These are phyloP conservation scores for Colletotrichum agaves DNA, from an alignment of 2,329 filamentous ascomycete genomes.

Conservation along the genomic window DNA sequence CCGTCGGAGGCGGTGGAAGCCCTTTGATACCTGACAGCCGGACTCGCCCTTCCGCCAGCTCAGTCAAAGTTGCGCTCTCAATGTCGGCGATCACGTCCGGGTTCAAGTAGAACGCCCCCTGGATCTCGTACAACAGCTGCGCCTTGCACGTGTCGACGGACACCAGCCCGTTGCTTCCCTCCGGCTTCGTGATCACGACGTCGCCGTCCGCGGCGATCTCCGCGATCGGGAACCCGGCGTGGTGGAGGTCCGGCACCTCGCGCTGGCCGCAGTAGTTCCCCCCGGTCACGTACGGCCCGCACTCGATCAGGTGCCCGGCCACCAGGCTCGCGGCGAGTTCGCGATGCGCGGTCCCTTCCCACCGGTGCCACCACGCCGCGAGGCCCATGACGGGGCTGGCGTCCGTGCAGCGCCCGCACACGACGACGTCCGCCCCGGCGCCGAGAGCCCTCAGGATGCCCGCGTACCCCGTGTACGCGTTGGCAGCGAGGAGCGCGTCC, in stretches of 20 bases:
- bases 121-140: conserved; percentile 47
- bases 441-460: conserved; percentile 57
- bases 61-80: conserved; percentile 47
- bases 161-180: conserved; percentile 49
- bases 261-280: conserved; percentile 65
- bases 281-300: conserved; percentile 63
- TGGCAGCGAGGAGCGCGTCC: conserved; percentile 47
- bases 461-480: conserved; percentile 63
- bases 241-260: conserved; percentile 46
- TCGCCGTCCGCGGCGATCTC: conserved; percentile 48
- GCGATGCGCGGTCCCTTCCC: conserved; percentile 59
- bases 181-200: conserved; percentile 49
- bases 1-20: conserved; percentile 50
- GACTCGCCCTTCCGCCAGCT: conserved; percentile 49
- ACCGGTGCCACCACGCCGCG: conserved; percentile 66
- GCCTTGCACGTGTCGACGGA: conserved; percentile 52
- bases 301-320: conserved; percentile 66
- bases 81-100: conserved; percentile 59
- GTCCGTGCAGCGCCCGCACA: conserved; percentile 61
- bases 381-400: conserved; percentile 65
- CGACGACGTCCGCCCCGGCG: conserved; percentile 57
- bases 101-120: conserved; percentile 57
- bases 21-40: conserved; percentile 51
- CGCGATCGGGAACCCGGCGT: conserved; percentile 52
- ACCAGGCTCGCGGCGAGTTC: conserved; percentile 61